Evolutionary conservation across 106 monocot species (phyloP).

Genomic region (Dioscorea zingiberensis): DNA sequence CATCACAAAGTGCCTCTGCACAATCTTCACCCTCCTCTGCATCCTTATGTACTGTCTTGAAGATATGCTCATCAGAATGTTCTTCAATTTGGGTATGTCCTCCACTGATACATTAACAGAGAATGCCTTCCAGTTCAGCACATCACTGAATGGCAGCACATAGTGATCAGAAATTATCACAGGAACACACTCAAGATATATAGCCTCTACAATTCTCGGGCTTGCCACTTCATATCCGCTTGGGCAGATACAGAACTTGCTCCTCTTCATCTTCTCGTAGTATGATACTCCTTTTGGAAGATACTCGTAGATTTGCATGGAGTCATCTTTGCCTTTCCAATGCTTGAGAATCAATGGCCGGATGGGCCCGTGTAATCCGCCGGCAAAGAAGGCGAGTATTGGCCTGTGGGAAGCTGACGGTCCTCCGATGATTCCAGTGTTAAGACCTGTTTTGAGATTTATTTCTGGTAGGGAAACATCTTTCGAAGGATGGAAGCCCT

Average conservation of each 20-base stretch:
- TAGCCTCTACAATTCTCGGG: conserved; percentile 80
- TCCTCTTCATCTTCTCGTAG: conserved; percentile 68
- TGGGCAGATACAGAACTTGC: conserved; percentile 88
- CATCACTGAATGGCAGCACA: conserved; percentile 71
- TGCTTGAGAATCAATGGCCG: conserved; percentile 57
- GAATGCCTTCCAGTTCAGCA: conserved; percentile 77
- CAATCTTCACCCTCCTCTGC: conserved; percentile 62
- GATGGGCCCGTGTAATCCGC: conserved; percentile 73
- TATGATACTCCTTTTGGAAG: conserved; percentile 57
- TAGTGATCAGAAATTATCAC: conserved; percentile 74
- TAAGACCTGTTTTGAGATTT: conserved; percentile 37
- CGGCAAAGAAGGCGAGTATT: conserved; percentile 84
- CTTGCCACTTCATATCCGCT: conserved; percentile 94
- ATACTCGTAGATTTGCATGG: conserved; percentile 67
- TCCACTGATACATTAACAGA: conserved; percentile 51
- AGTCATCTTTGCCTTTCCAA: conserved; percentile 64
- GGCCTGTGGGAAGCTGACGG: conserved; percentile 47
- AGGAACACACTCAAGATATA: conserved; percentile 84
- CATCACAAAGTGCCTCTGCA: conserved; percentile 68
- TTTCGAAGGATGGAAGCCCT: conserved; percentile 69
- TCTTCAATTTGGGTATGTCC: conserved; percentile 74
- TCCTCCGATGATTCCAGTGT: conserved; percentile 36
- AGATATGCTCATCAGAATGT: conserved; percentile 55
- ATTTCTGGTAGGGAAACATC: conserved; percentile 80
- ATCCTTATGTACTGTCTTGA: conserved; percentile 61